Percentiles rank a stretch among this genome's conserved stretches.
These are phyloP conservation scores for Fusarium virguliforme DNA, from an alignment of 2,329 filamentous ascomycete genomes.

Conservation along the genomic window DNA sequence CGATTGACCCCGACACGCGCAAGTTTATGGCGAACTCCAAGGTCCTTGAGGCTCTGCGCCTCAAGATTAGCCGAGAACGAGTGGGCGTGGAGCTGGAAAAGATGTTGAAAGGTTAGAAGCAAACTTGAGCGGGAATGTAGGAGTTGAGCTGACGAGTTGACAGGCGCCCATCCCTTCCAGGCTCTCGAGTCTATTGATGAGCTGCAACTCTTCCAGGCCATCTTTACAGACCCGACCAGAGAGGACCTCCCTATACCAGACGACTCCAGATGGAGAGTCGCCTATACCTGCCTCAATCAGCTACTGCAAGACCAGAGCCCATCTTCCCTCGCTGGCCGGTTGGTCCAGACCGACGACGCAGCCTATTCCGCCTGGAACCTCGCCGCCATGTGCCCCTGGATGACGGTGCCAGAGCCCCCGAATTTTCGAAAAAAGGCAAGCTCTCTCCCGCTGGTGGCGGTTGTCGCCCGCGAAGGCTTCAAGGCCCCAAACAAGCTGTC, in stretches of 20 bases:
- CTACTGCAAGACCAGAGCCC: constrained; percentile 63
- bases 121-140: not conserved
- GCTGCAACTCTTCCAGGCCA: constrained; percentile 78
- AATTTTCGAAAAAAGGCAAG: constrained; percentile 64
- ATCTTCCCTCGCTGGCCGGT: constrained; percentile 65
- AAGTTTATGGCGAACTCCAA: constrained; percentile 81
- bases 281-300: constrained; percentile 75
- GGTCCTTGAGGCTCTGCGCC: constrained; percentile 84
- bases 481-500: constrained; percentile 83
- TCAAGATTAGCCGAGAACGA: constrained; percentile 94
- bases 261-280: constrained; percentile 72
- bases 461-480: constrained; percentile 82
- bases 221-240: constrained; percentile 80
- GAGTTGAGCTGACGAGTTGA: constrained; percentile 45
- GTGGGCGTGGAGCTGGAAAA: constrained; percentile 92
- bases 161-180: constrained; percentile 71
- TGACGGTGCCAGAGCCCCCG: constrained; percentile 63
- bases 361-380: constrained; percentile 84
- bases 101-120: constrained; percentile 79
- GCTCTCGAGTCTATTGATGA: constrained; percentile 77
- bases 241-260: constrained; percentile 69
- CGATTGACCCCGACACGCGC: constrained; percentile 79
- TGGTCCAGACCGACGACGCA: constrained; percentile 76
- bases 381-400: constrained; percentile 82
- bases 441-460: constrained; percentile 65